Base-by-base conservation (phyloP, 345 rosid species). In the Firmiana major region DNA sequence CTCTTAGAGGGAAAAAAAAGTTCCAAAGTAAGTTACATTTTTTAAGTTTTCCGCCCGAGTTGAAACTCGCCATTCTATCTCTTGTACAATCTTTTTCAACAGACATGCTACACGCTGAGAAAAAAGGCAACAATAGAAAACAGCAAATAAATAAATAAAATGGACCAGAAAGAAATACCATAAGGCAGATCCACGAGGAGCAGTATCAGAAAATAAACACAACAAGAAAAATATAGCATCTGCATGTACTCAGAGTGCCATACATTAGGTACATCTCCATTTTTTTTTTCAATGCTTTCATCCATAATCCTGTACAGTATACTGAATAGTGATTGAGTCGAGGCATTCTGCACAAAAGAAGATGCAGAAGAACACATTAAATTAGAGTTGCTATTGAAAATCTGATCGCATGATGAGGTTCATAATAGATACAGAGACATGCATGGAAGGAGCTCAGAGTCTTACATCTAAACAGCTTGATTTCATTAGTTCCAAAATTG, bases 211-310 rank as follows among this genome's bases (percentile, higher is more conserved):
- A 64, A 51, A 17, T 9, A 24, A 40, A 72, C 40, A 59, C 17
- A 69, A 71, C 5, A 63, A 75, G 15, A 40, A 66, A 65, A 49
- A 63, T 75, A 28, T 40, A 78, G 78, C 67, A 71, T 77, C 40
- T 75, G 40, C 82, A 57, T 66, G 74, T 71, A 42, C 31, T 73
- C 74, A 67, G 72, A 81, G 40, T 75, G 76, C 51, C 97, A 75
- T 87, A 95, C 98, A 78, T 91, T 88, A 81, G 89, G 86, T 64
- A 89, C 71, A 54, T 87, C 90, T 71, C 90, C 92, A 79, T 87
- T 87, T 87, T 86, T 89, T 77, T 85, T 90, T 82, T 86, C 90
- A 51, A 84, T 75, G 77, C 86, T 85, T 77, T 90, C 99, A 77
- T 89, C 94, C 79, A 95, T 81, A 81, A 93, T 85, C 83, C 74